Evolutionary conservation across 257 asterid genomes (phyloP).

Genomic region (Petunia secreta): DNA sequence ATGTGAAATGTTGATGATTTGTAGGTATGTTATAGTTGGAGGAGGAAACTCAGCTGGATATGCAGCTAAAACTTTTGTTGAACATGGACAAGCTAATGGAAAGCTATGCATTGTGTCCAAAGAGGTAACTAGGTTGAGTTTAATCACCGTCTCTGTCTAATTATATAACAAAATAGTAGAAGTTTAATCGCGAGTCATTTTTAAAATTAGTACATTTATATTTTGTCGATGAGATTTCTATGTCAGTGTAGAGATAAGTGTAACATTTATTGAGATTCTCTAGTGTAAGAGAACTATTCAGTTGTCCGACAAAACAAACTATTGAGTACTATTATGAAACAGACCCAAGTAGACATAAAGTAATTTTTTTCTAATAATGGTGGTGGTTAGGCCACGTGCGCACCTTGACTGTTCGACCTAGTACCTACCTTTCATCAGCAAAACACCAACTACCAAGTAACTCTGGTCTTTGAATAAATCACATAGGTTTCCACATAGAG

Average conservation of each 20-base stretch:
- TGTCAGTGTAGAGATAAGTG: not conserved
- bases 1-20: conserved; percentile 7
- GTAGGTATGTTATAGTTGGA: conserved; percentile 87
- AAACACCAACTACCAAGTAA: too few species aligned
- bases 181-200: not conserved
- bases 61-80: conserved; percentile 87
- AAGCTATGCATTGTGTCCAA: conserved; percentile 90
- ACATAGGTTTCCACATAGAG: not conserved
- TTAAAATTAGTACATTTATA: conserved; percentile 1
- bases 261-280: not conserved
- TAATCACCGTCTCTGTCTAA: not conserved
- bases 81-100: conserved; percentile 88
- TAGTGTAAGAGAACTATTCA: conserved; percentile 16
- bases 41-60: conserved; percentile 98
- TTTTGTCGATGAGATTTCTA: not conserved
- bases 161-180: not conserved
- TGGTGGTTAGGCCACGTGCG: too few species aligned
- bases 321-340: not conserved
- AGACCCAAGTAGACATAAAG: not conserved
- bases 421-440: too few species aligned
- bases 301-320: not conserved
- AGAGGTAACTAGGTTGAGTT: conserved; percentile 54
- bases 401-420: too few species aligned
- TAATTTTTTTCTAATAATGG: too few species aligned
- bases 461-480: too few species aligned